phyloP scores from a whole-genome alignment of 768 basidiomycete species.

The Strobilomyces confusus region DNA sequence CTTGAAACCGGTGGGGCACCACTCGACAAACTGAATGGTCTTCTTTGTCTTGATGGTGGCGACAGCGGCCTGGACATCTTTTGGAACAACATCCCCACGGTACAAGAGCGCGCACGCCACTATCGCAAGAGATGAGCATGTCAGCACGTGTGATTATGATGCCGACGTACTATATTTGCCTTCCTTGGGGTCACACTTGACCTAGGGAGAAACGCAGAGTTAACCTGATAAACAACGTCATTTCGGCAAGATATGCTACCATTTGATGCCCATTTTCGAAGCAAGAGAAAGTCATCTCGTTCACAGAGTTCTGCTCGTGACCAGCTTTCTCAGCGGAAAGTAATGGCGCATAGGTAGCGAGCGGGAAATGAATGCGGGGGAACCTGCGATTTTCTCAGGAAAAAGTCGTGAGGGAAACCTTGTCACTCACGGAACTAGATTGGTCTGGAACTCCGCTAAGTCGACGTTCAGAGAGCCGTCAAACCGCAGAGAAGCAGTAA shows the following conservation, averaged over 20 bases:
- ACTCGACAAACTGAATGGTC: constrained; percentile 97
- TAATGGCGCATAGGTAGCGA: constrained; percentile 93
- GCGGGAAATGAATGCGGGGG: constrained; percentile 98
- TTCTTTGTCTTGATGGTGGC: constrained; percentile 95
- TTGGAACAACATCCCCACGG: constrained; percentile 95
- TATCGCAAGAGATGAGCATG: constrained; percentile 28
- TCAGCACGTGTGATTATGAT: not conserved
- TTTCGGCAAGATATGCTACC: constrained; percentile 40
- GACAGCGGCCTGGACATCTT: constrained; percentile 92
- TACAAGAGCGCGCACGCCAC: constrained; percentile 92
- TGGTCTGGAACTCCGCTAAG: constrained; percentile 97
- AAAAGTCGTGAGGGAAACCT: not conserved
- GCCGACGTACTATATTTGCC: constrained; percentile 91
- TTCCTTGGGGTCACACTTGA: constrained; percentile 92
- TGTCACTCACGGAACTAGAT: constrained; percentile 84
- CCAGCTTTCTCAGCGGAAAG: constrained; percentile 92
- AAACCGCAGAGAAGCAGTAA: constrained; percentile 96
- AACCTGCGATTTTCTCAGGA: constrained; percentile 47
- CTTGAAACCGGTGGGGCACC: constrained; percentile 98
- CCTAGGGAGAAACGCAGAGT: constrained; percentile 23
- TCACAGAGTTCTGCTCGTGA: constrained; percentile 96
- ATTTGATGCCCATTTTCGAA: constrained; percentile 97
- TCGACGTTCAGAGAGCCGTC: constrained; percentile 98
- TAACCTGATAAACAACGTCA: not conserved
- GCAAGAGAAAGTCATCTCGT: constrained; percentile 98